A percentile compares a stretch with the other conserved stretches of the same genome.
Conservation (phyloP, 2,329 filamentous ascomycete genomes). For the Fusarium luffae region DNA sequence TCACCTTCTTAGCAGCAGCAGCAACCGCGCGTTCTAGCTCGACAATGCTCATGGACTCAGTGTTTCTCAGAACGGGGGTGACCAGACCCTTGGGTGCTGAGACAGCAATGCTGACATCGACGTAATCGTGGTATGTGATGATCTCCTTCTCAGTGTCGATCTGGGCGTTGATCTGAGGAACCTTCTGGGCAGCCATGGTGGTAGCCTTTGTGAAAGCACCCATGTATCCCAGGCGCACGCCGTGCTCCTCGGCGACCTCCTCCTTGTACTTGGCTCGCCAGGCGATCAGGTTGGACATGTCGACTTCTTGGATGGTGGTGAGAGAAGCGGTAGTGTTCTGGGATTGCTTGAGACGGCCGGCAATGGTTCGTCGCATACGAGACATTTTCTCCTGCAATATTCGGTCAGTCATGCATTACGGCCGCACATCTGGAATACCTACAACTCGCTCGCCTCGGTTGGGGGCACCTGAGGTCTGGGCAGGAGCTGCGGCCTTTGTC, state of each 20-base stretch:
- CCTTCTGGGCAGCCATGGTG: conserved; percentile 72
- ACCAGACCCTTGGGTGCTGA: conserved; percentile 77
- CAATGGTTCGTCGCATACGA: conserved; percentile 81
- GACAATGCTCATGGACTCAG: conserved; percentile 58
- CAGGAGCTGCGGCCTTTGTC: conserved; percentile 19
- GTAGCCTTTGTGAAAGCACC: conserved; percentile 81
- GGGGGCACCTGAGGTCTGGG: conserved; percentile 14
- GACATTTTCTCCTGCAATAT: conserved; percentile 55
- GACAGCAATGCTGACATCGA: conserved; percentile 79
- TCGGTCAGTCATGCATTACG: neutral
- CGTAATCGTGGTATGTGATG: conserved; percentile 68
- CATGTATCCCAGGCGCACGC: conserved; percentile 71
- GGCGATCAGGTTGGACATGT: conserved; percentile 74
- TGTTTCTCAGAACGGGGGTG: conserved; percentile 79
- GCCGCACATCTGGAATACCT: neutral
- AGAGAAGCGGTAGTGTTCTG: conserved; percentile 76
- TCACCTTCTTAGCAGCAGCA: conserved; percentile 72
- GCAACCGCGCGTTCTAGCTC: conserved; percentile 66
- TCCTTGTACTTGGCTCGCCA: conserved; percentile 73
- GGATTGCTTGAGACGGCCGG: conserved; percentile 73
- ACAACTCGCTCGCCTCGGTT: conserved; percentile 38
- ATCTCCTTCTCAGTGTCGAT: conserved; percentile 68
- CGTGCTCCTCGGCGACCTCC: conserved; percentile 46
- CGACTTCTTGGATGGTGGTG: conserved; percentile 64
- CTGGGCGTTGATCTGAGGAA: conserved; percentile 77